phyloP scores from a whole-genome alignment of 2,329 filamentous ascomycete species.

The Pestalotiopsis sp. region DNA sequence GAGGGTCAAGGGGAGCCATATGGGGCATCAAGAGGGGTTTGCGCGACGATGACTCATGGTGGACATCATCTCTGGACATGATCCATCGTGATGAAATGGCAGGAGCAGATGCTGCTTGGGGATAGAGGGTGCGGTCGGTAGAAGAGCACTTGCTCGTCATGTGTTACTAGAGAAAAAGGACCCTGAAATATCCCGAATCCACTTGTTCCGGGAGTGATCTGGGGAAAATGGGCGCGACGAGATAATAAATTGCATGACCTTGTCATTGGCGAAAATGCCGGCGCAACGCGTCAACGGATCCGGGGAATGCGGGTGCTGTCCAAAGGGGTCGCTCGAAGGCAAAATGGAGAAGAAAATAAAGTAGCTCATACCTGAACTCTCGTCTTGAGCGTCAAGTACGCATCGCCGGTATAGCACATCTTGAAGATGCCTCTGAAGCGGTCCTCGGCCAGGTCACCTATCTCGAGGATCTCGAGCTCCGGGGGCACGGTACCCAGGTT shows the following conservation, averaged over 20 bases:
- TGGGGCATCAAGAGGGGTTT: slow-evolving; percentile 16
- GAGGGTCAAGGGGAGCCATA: slow-evolving; percentile 1
- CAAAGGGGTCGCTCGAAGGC: not conserved
- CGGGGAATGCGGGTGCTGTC: not conserved
- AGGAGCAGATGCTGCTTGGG: not conserved
- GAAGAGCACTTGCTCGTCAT: slow-evolving; percentile 24
- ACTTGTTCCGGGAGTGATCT: slow-evolving; percentile 6
- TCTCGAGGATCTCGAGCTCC: slow-evolving; percentile 94
- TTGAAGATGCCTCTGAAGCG: slow-evolving; percentile 98
- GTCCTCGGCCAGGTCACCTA: slow-evolving; percentile 96
- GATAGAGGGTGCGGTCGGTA: slow-evolving; percentile 9
- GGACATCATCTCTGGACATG: slow-evolving; percentile 9
- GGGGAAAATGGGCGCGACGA: slow-evolving; percentile 5
- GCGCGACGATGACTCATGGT: slow-evolving; percentile 16
- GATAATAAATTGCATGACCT: not conserved
- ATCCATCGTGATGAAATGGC: not conserved
- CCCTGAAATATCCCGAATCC: slow-evolving; percentile 3
- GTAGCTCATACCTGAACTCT: slow-evolving; percentile 78
- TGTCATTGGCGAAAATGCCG: not conserved
- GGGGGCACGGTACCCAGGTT: slow-evolving; percentile 95
- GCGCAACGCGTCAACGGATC: not conserved
- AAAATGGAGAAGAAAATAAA: not conserved
- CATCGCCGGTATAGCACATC: slow-evolving; percentile 97
- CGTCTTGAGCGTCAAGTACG: slow-evolving; percentile 92
- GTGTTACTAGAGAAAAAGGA: slow-evolving; percentile 3